Percentiles rank a stretch among this genome's conserved stretches.
These are phyloP conservation scores for Trametopsis cervina DNA, from an alignment of 768 basidiomycete genomes.

Conservation along the genomic window DNA sequence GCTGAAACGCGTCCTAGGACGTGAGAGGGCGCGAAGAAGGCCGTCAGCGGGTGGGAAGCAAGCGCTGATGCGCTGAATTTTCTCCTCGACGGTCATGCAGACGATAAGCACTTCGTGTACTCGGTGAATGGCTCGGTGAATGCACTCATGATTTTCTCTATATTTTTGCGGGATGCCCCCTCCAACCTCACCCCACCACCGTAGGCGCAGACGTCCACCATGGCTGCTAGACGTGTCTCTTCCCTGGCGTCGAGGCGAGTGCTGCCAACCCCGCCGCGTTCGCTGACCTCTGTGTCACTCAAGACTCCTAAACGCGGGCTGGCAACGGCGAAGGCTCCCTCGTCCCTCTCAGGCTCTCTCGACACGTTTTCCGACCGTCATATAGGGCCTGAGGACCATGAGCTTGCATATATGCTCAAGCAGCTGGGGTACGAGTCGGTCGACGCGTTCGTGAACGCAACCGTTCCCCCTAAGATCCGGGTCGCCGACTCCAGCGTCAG, in stretches of 20 bases:
- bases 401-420: constrained; percentile 76
- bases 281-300: constrained; percentile 15
- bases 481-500: constrained; percentile 54
- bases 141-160: constrained; percentile 14
- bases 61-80: not conserved
- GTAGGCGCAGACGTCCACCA: not conserved
- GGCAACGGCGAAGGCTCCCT: constrained; percentile 53
- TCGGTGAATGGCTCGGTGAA: constrained; percentile 35
- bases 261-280: constrained; percentile 11
- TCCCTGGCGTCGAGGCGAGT: constrained; percentile 10
- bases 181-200: constrained; percentile 2
- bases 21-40: not conserved
- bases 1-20: too few species aligned
- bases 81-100: not conserved
- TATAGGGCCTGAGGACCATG: constrained; percentile 84
- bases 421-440: constrained; percentile 80
- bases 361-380: constrained; percentile 90
- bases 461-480: constrained; percentile 78
- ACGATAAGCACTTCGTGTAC: constrained; percentile 22
- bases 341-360: constrained; percentile 72
- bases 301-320: constrained; percentile 31
- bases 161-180: not conserved
- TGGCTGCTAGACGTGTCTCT: constrained; percentile 10
- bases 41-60: not conserved
- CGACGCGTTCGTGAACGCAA: constrained; percentile 79